Percentiles rank a stretch among this genome's conserved stretches.
Evolutionary conservation across 2,329 filamentous ascomycete species (phyloP).

Genomic region (Phialophora tarda): DNA sequence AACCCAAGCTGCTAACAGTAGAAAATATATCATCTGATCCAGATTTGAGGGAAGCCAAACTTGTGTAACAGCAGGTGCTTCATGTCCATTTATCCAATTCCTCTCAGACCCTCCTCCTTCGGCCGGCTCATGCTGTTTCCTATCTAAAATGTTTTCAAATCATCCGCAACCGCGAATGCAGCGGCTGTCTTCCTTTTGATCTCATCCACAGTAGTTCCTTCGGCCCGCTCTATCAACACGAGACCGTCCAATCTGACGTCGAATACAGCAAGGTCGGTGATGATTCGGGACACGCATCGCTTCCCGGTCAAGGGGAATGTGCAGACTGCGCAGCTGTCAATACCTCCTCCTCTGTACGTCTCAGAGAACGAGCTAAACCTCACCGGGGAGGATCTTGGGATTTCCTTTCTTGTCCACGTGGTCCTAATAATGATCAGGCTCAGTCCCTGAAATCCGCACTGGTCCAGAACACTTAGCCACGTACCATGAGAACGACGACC

Average conservation of each 20-base stretch:
- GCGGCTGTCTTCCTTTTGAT: neutral
- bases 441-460: neutral
- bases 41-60: neutral
- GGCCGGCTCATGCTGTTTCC: neutral
- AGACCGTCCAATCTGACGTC: neutral
- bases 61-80: neutral
- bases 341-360: no score
- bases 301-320: neutral
- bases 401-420: neutral
- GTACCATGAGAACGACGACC: neutral
- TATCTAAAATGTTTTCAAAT: neutral
- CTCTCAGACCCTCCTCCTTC: neutral
- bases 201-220: neutral
- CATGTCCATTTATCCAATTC: neutral
- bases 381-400: neutral
- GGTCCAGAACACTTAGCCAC: neutral
- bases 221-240: neutral
- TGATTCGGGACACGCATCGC: neutral
- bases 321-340: neutral
- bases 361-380: neutral
- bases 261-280: neutral
- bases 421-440: neutral
- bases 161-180: neutral
- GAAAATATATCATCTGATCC: neutral
- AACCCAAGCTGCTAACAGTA: neutral